phyloP scores from a whole-genome alignment of 202 grass and related monocot genomes.

The Alloteropsis angusta region DNA sequence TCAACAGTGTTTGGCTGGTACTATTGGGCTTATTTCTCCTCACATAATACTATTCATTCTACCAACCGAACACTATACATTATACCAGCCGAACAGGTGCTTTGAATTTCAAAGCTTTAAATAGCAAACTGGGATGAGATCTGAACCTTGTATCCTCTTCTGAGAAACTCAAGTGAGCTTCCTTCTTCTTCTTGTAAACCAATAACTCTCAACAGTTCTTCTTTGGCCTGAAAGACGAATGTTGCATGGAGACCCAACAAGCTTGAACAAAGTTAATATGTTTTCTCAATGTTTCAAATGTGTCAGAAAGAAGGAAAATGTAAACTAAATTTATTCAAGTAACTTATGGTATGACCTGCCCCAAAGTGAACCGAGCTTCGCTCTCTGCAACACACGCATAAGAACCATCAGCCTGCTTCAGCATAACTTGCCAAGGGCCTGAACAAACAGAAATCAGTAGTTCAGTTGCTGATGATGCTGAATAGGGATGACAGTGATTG shows the following conservation, averaged over 20 bases:
- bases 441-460: constrained; percentile 18
- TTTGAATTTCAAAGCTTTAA: too few species aligned
- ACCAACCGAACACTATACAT: too few species aligned
- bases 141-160: constrained; percentile 90
- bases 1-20: too few species aligned
- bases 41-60: too few species aligned
- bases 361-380: constrained; percentile 74
- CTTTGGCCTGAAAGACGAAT: constrained; percentile 54
- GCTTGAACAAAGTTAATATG: neutral
- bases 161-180: constrained; percentile 84
- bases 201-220: constrained; percentile 81
- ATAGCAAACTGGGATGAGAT: neutral
- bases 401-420: constrained; percentile 82
- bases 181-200: constrained; percentile 94
- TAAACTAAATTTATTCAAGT: neutral
- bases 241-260: neutral
- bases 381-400: constrained; percentile 95
- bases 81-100: too few species aligned
- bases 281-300: neutral
- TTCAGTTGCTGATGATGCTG: neutral
- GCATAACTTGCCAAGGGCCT: constrained; percentile 97
- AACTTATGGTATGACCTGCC: constrained; percentile 50
- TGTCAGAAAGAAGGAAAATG: neutral
- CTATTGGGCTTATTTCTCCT: too few species aligned
- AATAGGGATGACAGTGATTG: neutral